phyloP scores from a whole-genome alignment of 768 basidiomycete species.

The Termitomyces titanicus region DNA sequence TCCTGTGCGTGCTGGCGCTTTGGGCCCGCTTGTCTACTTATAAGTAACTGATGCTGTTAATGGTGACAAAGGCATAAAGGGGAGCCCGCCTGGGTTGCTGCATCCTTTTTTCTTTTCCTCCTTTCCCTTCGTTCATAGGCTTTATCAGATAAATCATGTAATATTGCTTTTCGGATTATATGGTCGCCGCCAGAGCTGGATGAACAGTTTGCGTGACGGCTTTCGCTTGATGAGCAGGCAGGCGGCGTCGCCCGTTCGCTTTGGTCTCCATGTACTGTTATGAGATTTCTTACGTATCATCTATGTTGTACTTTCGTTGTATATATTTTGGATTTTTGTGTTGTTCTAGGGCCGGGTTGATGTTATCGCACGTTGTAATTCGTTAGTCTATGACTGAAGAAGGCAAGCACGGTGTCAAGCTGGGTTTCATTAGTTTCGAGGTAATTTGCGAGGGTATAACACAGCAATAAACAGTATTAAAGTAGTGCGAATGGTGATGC shows the following conservation, averaged over 20 bases:
- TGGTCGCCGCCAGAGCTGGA: conserved; percentile 70
- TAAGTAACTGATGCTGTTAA: conserved; percentile 68
- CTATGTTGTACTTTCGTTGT: not conserved
- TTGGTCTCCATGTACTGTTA: not conserved
- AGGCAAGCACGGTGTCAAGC: no score
- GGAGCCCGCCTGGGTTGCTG: conserved; percentile 26
- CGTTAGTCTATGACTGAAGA: no score
- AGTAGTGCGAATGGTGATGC: conserved; percentile 38
- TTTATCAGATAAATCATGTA: no score
- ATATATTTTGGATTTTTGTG: not conserved
- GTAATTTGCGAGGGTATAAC: conserved; percentile 9
- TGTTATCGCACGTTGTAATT: not conserved
- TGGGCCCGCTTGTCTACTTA: no score
- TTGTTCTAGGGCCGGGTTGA: not conserved
- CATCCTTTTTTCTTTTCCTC: not conserved
- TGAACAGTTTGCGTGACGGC: conserved; percentile 71
- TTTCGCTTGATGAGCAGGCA: conserved; percentile 62
- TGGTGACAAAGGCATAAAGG: conserved; percentile 63
- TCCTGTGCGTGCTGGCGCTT: conserved; percentile 50
- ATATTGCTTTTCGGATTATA: no score
- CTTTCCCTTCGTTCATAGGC: no score
- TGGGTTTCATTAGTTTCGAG: no score
- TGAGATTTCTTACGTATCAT: not conserved
- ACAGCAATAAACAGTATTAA: conserved; percentile 15
- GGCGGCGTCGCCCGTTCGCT: conserved; percentile 19